Evolutionary conservation across 139 green algal species (phyloP).

Genomic region (Zygnema circumcarinatum): DNA sequence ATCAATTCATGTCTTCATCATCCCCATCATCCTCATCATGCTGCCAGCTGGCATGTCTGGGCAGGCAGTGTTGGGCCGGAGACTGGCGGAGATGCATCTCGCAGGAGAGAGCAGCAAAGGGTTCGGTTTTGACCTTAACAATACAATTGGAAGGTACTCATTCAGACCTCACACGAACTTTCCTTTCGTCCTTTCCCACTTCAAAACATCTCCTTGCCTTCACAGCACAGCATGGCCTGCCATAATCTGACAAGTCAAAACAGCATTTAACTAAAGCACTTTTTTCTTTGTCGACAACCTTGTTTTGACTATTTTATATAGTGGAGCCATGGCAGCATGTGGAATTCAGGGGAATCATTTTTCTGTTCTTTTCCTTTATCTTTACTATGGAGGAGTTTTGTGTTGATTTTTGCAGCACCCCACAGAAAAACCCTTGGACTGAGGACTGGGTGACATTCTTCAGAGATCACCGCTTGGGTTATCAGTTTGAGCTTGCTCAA

Average conservation of each 20-base stretch:
- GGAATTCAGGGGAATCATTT: too few relatives aligned
- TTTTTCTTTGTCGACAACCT: too few relatives aligned
- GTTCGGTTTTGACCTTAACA: conserved; percentile 91
- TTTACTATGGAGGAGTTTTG: background rate
- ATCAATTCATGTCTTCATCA: too few relatives aligned
- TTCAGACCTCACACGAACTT: background rate
- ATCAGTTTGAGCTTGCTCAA: conserved; percentile 43
- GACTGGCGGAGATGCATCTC: conserved; percentile 88
- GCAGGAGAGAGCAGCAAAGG: conserved; percentile 25
- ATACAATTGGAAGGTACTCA: conserved; percentile 83
- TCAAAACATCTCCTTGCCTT: background rate
- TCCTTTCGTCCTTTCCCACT: too few relatives aligned
- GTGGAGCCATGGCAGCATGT: too few relatives aligned
- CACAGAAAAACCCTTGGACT: conserved; percentile 92
- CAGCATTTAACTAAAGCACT: too few relatives aligned
- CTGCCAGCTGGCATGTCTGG: background rate
- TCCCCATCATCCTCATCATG: background rate
- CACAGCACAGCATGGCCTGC: too few relatives aligned
- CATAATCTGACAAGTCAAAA: too few relatives aligned
- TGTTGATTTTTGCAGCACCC: too few relatives aligned
- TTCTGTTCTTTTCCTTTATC: background rate
- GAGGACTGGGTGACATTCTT: conserved; percentile 73
- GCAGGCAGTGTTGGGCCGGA: conserved; percentile 73
- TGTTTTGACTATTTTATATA: too few relatives aligned
- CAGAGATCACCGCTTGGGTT: conserved; percentile 47